Base-by-base conservation (phyloP, 441 rosid species). In the Flueggea neowawraea region DNA sequence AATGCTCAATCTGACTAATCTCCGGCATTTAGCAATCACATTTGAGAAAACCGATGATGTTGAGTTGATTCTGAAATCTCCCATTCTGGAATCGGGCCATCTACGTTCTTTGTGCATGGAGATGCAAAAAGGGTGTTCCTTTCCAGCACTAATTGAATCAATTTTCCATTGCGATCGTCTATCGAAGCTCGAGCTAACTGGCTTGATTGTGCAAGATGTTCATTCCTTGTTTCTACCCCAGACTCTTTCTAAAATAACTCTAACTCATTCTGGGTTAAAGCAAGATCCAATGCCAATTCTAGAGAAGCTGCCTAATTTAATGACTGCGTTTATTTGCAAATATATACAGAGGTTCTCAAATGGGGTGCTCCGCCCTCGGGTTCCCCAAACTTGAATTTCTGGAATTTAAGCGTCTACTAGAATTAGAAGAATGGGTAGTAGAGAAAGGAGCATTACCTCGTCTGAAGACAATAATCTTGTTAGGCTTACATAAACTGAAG, bases 401-500 rank as follows among this genome's bases (percentile, higher is more conserved):
- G 8, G 10, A 1, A 16, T 47, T 68, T 16, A 8, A 10, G 0
- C 0, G 3, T 12, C 13, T 44, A 16, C 4, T 0, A 6, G 14
- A 17, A 0, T 0, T 61, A 12, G n/a, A 56, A 41, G 52, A 61
- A 12, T 52, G 53, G 72, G 10, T 22, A 31, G 39, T 62, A 41
- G 62, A 50, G 53, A 17, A 56, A 12, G 57, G 62, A 36, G 57
- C 72, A 15, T 6, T 62, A 58, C 58, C 62, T 6, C 36, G 53
- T 43, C 62, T 31, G 36, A 49, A 11, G 33, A 56, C 16, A 55
- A 61, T 15, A 14, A 0, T 9, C 1, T 17, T 56, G 10, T 0
- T 5, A 0, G 0, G 4, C 0, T 15, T 56, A 10, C 0, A 0
- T 0, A 44, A 43, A n/a, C 17, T 68, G 17, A 15, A 10, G 31